Conservation (phyloP, 208 protist genomes). For the Trypanosoma scelopori region DNA sequence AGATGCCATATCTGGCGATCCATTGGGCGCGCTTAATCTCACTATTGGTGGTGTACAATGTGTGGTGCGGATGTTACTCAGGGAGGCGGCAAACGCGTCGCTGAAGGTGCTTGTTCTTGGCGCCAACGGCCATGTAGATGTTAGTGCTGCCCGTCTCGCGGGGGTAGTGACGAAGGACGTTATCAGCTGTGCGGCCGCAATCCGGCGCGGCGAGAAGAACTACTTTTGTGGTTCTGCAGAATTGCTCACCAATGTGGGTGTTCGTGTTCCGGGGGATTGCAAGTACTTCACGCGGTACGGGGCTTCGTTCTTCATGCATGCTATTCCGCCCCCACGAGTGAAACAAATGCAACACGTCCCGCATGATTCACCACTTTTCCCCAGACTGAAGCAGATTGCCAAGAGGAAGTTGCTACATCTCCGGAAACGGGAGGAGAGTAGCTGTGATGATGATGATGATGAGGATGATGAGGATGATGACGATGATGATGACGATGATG, state of each 20-base stretch:
- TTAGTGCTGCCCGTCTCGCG: slow-evolving; percentile 36
- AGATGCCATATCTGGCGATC: slow-evolving; percentile 95
- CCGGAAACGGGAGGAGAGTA: slow-evolving; percentile 6
- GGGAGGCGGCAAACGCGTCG: slow-evolving; percentile 9
- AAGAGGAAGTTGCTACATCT: background rate
- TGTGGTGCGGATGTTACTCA: slow-evolving; percentile 38
- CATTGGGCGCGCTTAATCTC: slow-evolving; percentile 94
- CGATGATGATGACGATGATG: slow-evolving; percentile 1
- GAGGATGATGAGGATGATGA: slow-evolving; percentile 7
- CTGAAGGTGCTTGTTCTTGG: slow-evolving; percentile 46
- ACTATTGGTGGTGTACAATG: slow-evolving; percentile 42
- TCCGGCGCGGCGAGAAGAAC: slow-evolving; percentile 17
- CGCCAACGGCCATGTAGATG: slow-evolving; percentile 46
- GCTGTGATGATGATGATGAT: slow-evolving; percentile 12
- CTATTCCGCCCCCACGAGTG: slow-evolving; percentile 28
- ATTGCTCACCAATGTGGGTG: slow-evolving; percentile 27
- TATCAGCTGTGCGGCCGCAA: slow-evolving; percentile 37
- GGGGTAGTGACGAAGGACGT: slow-evolving; percentile 49
- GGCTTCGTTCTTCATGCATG: slow-evolving; percentile 60
- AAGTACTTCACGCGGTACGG: slow-evolving; percentile 52
- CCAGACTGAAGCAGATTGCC: slow-evolving; percentile 7
- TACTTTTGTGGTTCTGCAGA: slow-evolving; percentile 37
- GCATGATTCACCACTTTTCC: slow-evolving; percentile 19
- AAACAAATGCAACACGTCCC: slow-evolving; percentile 19
- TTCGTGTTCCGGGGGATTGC: slow-evolving; percentile 42